Evolutionary conservation across 495 filamentous ascomycete species (phyloP).

Genomic region (Chlorociboria aeruginascens): DNA sequence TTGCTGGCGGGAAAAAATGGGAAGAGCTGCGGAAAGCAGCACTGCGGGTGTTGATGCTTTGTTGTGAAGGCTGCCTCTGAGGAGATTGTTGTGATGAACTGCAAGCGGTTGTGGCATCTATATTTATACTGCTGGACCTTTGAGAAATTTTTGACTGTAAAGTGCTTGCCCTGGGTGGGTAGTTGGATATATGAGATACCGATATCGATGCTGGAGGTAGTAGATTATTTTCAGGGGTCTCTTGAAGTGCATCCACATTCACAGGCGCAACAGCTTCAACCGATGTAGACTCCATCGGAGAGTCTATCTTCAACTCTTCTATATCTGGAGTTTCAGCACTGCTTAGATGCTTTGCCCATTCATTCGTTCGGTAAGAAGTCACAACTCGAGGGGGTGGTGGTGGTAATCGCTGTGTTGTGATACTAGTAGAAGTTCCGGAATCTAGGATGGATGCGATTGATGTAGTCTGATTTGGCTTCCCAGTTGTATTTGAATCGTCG

Average conservation of each 20-base stretch:
- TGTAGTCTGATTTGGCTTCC: conserved; percentile 1
- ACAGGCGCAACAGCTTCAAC: conserved; percentile 48
- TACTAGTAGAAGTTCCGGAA: conserved; percentile 20
- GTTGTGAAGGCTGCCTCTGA: conserved; percentile 9
- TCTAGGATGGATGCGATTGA: conserved; percentile 27
- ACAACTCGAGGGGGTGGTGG: conserved; percentile 56
- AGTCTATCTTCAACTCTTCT: conserved; percentile 42
- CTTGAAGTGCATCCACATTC: conserved; percentile 52
- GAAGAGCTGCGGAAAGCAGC: conserved; percentile 28
- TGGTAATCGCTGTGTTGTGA: conserved; percentile 39
- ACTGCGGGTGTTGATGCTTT: conserved; percentile 5
- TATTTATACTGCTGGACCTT: background rate
- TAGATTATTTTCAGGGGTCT: conserved; percentile 46
- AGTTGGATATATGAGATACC: conserved; percentile 9
- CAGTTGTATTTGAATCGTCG: background rate
- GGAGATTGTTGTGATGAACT: conserved; percentile 14
- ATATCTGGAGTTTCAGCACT: conserved; percentile 65
- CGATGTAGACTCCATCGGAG: conserved; percentile 29
- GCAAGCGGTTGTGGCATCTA: background rate
- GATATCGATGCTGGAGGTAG: conserved; percentile 26
- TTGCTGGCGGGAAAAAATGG: conserved; percentile 28
- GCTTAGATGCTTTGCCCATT: conserved; percentile 89
- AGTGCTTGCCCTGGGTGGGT: background rate
- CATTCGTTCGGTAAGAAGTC: conserved; percentile 79
- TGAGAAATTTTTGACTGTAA: too few relatives aligned